Evolutionary conservation across 139 green algal genomes (phyloP).

Genomic region (Volvox africanus): DNA sequence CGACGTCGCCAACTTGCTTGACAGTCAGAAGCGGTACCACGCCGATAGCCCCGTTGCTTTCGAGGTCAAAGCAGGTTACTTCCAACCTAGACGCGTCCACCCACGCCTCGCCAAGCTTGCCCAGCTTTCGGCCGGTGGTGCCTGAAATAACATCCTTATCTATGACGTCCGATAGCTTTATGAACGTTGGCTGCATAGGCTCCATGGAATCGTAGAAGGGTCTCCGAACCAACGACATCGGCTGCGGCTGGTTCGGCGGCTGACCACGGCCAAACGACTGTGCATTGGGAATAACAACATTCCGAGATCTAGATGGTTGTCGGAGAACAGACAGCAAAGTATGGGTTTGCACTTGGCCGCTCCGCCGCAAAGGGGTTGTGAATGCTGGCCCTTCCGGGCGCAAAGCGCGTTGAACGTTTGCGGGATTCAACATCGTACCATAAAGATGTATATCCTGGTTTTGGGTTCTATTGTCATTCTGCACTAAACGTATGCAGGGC

Average conservation of each 20-base stretch:
- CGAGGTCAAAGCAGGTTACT: slow-evolving; percentile 79
- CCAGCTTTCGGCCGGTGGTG: slow-evolving; percentile 72
- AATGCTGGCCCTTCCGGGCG: neutral
- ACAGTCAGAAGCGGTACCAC: slow-evolving; percentile 74
- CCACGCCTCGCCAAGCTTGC: slow-evolving; percentile 73
- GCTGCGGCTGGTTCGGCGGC: neutral
- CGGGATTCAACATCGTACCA: neutral
- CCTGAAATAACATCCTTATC: slow-evolving; percentile 75
- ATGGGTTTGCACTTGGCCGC: neutral
- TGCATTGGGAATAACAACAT: neutral
- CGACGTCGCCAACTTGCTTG: slow-evolving; percentile 81
- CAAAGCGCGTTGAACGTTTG: neutral
- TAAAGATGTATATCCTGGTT: neutral
- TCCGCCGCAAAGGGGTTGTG: neutral
- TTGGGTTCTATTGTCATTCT: no score
- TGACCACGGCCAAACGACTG: neutral
- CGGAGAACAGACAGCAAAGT: neutral
- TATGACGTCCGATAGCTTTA: slow-evolving; percentile 56
- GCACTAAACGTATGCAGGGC: neutral
- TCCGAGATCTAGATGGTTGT: neutral
- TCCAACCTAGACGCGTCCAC: slow-evolving; percentile 69
- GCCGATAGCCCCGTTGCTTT: slow-evolving; percentile 40
- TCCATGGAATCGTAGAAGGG: neutral
- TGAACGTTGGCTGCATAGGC: slow-evolving; percentile 3
- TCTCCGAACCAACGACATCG: slow-evolving; percentile 27